phyloP scores from a whole-genome alignment of 345 rosid species.

The Orychophragmus violaceus region DNA sequence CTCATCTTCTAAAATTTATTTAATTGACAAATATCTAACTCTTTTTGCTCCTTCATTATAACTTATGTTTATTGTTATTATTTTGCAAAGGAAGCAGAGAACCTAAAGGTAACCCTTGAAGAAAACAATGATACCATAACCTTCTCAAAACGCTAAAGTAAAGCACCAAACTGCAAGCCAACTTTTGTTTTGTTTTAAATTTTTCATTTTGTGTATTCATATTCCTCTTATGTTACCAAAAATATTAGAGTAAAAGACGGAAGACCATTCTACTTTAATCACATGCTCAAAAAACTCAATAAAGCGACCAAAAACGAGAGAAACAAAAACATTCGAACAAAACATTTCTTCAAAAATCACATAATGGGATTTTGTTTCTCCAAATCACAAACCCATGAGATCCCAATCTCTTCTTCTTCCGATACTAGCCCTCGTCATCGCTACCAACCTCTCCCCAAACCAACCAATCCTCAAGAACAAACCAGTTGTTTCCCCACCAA shows the following conservation, averaged over 20 bases:
- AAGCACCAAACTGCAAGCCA: constrained; percentile 6
- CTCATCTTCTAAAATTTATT: neutral
- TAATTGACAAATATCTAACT: neutral
- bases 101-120: constrained; percentile 11
- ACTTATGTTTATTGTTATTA: neutral
- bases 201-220: neutral
- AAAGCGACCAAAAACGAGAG: neutral
- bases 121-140: constrained; percentile 17
- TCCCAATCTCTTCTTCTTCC: constrained; percentile 55
- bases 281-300: constrained; percentile 3
- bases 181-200: neutral
- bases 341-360: neutral
- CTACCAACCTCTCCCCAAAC: constrained; percentile 49
- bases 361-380: constrained; percentile 54
- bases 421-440: constrained; percentile 39
- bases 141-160: constrained; percentile 28
- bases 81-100: neutral
- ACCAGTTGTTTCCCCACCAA: constrained; percentile 1
- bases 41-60: neutral
- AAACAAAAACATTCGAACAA: constrained; percentile 7
- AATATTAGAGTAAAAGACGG: neutral
- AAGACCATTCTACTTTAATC: constrained; percentile 17
- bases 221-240: neutral
- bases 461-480: constrained; percentile 3
- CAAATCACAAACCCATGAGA: constrained; percentile 35